Conservation (phyloP, 31 red algal species). For the Asparagopsis taxiformis region DNA sequence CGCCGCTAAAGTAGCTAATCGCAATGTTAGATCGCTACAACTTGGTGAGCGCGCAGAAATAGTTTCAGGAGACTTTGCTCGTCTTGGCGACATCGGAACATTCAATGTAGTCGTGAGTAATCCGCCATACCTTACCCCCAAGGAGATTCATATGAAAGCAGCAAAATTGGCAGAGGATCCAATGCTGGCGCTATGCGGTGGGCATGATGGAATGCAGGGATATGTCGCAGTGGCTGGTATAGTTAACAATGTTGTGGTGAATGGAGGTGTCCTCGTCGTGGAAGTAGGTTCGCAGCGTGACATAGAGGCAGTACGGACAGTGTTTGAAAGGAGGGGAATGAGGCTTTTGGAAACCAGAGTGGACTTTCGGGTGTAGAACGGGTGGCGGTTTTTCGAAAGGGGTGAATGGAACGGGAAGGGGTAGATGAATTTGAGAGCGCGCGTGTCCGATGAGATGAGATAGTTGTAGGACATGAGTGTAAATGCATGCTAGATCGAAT, state of each 20-base stretch:
- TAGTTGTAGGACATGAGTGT: neutral
- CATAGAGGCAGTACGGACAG: neutral
- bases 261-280: neutral
- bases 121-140: constrained; percentile 14
- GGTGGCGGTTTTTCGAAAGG: neutral
- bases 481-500: too few species aligned
- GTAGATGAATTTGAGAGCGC: neutral
- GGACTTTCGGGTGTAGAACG: constrained; percentile 2
- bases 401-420: neutral
- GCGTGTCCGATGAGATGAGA: neutral
- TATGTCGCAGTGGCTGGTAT: neutral
- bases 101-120: constrained; percentile 16
- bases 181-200: neutral
- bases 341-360: neutral
- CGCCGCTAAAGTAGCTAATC: neutral
- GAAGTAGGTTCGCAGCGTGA: neutral
- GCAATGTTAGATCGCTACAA: neutral
- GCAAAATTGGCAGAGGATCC: neutral
- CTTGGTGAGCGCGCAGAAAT: neutral
- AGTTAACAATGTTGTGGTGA: neutral
- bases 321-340: constrained; percentile 3
- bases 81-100: neutral
- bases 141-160: neutral
- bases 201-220: constrained; percentile 2
- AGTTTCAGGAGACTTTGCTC: neutral